These are phyloP conservation scores for Penicillium herquei DNA, from an alignment of 495 filamentous ascomycete species.

Conservation along the genomic window DNA sequence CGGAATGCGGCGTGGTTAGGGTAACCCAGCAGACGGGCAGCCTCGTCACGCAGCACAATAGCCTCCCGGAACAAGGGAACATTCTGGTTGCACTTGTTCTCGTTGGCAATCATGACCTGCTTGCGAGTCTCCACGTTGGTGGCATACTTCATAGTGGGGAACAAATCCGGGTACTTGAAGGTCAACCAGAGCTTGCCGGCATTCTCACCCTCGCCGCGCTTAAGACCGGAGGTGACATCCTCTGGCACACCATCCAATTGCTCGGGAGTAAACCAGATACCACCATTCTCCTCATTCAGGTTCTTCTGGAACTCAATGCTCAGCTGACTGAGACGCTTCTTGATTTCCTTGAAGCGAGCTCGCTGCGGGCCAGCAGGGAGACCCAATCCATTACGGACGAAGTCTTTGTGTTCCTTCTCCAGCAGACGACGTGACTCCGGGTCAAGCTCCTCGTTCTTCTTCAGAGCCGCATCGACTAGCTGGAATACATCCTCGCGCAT, in stretches of 20 bases:
- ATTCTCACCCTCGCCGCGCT: slow-evolving; percentile 70
- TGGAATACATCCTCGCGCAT: slow-evolving; percentile 70
- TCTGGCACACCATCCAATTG: slow-evolving; percentile 64
- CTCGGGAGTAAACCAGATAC: slow-evolving; percentile 61
- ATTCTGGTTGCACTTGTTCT: slow-evolving; percentile 87
- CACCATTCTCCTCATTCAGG: slow-evolving; percentile 67
- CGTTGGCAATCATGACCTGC: slow-evolving; percentile 58
- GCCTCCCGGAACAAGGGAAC: slow-evolving; percentile 82
- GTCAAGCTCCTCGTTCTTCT: slow-evolving; percentile 59
- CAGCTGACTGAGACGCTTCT: slow-evolving; percentile 64
- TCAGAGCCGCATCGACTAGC: slow-evolving; percentile 59
- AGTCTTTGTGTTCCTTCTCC: slow-evolving; percentile 68
- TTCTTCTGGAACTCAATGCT: slow-evolving; percentile 68
- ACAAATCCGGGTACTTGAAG: slow-evolving; percentile 70
- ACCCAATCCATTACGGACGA: slow-evolving; percentile 61
- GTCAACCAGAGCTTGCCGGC: slow-evolving; percentile 62
- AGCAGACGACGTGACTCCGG: slow-evolving; percentile 61
- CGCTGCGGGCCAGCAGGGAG: slow-evolving; percentile 60
- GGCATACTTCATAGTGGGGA: slow-evolving; percentile 64
- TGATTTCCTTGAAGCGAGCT: slow-evolving; percentile 70
- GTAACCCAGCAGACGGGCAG: slow-evolving; percentile 86
- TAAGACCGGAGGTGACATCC: slow-evolving; percentile 60
- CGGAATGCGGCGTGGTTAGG: slow-evolving; percentile 87
- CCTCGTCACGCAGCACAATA: slow-evolving; percentile 86
- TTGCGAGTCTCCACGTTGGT: slow-evolving; percentile 56